Percentiles rank a stretch among this genome's conserved stretches.
phyloP scores from a whole-genome alignment of 2,329 filamentous ascomycete species.

The Paecilomyces variotii region DNA sequence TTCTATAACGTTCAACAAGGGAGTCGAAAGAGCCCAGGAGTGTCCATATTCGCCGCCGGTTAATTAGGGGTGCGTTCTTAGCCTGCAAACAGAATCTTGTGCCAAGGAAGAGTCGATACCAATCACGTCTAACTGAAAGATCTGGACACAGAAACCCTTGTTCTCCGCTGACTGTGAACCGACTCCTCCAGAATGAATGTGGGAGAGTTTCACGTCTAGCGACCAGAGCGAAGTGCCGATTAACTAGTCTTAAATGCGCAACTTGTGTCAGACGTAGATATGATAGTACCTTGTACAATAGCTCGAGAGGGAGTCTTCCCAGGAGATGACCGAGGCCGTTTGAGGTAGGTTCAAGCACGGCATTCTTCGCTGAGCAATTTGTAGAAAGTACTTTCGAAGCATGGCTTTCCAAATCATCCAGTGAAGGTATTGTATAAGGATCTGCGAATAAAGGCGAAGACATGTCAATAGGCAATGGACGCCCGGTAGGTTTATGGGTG shows the following conservation, averaged over 20 bases:
- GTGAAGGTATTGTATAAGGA: slow-evolving; percentile 3
- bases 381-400: neutral
- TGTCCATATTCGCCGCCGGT: too few relatives aligned
- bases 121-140: slow-evolving; percentile 1
- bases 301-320: too few relatives aligned
- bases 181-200: slow-evolving; percentile 8
- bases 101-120: slow-evolving; percentile 7
- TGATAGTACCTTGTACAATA: too few relatives aligned
- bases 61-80: slow-evolving; percentile 1
- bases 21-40: too few relatives aligned
- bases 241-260: too few relatives aligned
- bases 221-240: too few relatives aligned
- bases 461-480: neutral
- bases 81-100: slow-evolving; percentile 1
- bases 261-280: too few relatives aligned
- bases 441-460: slow-evolving; percentile 4
- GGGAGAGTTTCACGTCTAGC: slow-evolving; percentile 1
- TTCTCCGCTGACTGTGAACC: slow-evolving; percentile 7
- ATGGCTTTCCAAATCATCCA: neutral
- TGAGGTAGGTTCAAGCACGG: too few relatives aligned
- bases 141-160: slow-evolving; percentile 9
- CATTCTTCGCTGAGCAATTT: too few relatives aligned
- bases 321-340: too few relatives aligned
- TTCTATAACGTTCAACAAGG: too few relatives aligned
- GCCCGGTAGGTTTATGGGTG: neutral